Percentiles rank a stretch among this genome's conserved stretches.
These are phyloP conservation scores for Liquidambar formosana DNA, from an alignment of 164 flowering plant genomes.

Conservation along the genomic window DNA sequence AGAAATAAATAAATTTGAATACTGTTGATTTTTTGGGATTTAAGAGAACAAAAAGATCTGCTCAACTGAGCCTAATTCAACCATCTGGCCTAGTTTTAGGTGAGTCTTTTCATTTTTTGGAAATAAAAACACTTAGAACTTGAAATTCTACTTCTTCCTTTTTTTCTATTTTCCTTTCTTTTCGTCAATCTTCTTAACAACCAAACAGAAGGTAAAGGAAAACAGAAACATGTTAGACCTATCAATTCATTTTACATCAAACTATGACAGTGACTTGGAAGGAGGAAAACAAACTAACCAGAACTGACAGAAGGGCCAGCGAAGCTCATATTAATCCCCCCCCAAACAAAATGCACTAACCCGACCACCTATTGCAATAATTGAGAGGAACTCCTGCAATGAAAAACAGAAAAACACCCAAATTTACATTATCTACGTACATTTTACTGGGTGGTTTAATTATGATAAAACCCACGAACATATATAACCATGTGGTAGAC, in stretches of 20 bases:
- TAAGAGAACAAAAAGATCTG: neutral
- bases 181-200: neutral
- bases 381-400: conserved; percentile 15
- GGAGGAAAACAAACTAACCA: conserved; percentile 25
- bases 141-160: neutral
- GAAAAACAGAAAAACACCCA: conserved; percentile 4
- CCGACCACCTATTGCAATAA: conserved; percentile 6
- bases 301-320: conserved; percentile 32
- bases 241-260: neutral
- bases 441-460: no score
- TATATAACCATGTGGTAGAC: no score
- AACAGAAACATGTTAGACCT: neutral
- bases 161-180: neutral
- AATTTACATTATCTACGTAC: neutral
- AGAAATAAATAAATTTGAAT: no score
- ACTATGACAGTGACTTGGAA: neutral
- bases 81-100: conserved; percentile 2
- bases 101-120: neutral
- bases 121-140: neutral
- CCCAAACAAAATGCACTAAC: conserved; percentile 1
- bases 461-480: no score
- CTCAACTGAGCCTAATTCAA: neutral
- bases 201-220: neutral
- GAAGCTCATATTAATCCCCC: conserved; percentile 35
- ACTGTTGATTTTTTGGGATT: neutral